Evolutionary conservation across 169 alveolate species (phyloP).

Genomic region (Perkinsus olseni): DNA sequence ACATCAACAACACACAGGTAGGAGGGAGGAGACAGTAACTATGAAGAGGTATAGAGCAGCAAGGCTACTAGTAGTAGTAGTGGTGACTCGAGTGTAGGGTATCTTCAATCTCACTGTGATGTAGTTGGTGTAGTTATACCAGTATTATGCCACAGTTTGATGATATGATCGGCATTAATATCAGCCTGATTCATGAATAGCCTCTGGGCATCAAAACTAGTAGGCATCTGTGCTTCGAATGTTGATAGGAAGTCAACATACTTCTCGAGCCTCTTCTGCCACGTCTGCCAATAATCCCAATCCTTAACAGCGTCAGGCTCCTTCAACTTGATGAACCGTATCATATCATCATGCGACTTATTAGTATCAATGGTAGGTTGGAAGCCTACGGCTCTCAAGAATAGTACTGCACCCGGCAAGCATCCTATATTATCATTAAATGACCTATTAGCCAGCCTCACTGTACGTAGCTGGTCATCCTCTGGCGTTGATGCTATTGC

Average conservation of each 20-base stretch:
- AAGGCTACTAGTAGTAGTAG: too few species aligned
- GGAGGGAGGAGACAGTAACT: too few species aligned
- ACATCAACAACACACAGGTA: too few species aligned
- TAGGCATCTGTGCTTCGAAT: not conserved
- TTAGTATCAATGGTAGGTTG: not conserved
- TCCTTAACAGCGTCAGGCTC: not conserved
- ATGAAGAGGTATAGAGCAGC: too few species aligned
- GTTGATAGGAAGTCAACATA: not conserved
- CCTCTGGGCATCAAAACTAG: not conserved
- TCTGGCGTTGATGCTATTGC: not conserved
- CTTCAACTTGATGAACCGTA: not conserved
- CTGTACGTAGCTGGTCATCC: not conserved
- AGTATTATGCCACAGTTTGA: not conserved
- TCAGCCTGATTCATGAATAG: not conserved
- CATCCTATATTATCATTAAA: not conserved
- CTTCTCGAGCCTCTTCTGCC: not conserved
- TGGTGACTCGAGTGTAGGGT: too few species aligned
- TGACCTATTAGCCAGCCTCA: not conserved
- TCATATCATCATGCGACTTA: not conserved
- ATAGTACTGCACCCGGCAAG: not conserved
- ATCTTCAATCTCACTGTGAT: not conserved
- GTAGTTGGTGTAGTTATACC: not conserved
- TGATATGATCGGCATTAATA: not conserved
- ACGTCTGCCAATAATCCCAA: not conserved
- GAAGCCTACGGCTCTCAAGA: not conserved